Base-by-base conservation (phyloP, 495 filamentous ascomycete species). In the Annulohypoxylon bovei region DNA sequence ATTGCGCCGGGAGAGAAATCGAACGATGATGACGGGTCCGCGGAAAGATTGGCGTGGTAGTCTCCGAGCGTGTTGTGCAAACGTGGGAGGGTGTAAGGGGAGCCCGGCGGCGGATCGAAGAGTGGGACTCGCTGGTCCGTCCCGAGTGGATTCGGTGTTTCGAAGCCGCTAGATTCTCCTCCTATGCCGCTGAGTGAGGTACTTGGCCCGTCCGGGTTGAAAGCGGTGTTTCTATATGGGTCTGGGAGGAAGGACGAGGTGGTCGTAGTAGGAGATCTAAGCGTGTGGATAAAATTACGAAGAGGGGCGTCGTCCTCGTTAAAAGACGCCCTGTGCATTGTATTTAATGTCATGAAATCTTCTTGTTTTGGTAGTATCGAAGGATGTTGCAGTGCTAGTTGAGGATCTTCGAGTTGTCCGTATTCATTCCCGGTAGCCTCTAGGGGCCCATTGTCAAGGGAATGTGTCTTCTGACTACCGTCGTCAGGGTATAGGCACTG, bases 401-500 rank as follows among this genome's bases (percentile, higher is more conserved):
- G 69, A 28, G 53, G 22, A 23, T 72, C 69, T 52, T 72, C 69
- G 46, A 56, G 28, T 6, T 61, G 64, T 27, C 69, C 64, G 7
- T 33, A 42, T 39, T 72, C 68, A 50, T 44, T 54, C 20, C 33
- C 22, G 12, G 42, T 8, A 23, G 69, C 53, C 30, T 25, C 42
- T 35, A 39, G 39, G 27, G 59, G 6, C 32, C 65, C 70, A 20
- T 44, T 49, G 54, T 33, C 16, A 8, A 47, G 53, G 20, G 59
- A 49, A 40, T 64, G 60, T 8, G 12, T 16, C 47, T 56, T 72
- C 40, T 54, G 65, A 20, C 4, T 46, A 32, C 63, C 27, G 11
- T 72, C 68, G 33, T 75, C 67, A 5, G 84, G 82, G 70, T 88
- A 88, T 40, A 82, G 70, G 59, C 88, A 89, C 23, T 80, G 78